Conservation (phyloP, 2,329 filamentous ascomycete species). For the Colletotrichum agaves region DNA sequence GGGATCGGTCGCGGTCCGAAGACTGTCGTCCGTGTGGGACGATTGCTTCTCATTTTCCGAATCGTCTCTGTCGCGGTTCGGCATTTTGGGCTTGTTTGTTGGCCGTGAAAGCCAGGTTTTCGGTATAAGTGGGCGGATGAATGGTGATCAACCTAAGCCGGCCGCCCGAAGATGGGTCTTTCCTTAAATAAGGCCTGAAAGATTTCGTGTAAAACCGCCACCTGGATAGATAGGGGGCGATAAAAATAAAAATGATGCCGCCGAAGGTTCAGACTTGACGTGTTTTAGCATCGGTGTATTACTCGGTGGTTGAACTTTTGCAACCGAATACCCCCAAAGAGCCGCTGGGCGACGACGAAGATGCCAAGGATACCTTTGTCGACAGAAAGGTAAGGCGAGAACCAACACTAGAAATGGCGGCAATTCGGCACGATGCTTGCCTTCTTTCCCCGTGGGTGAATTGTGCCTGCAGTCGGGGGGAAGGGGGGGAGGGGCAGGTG, state of each 20-base stretch:
- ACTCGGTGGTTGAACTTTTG: slow-evolving; percentile 3
- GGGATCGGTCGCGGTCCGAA: slow-evolving; percentile 34
- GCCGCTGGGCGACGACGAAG: too few species aligned
- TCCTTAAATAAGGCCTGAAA: too few species aligned
- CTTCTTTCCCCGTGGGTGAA: slow-evolving; percentile 17
- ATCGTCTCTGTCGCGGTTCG: slow-evolving; percentile 26
- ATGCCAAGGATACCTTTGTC: background rate
- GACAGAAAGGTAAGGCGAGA: background rate
- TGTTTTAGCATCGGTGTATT: slow-evolving; percentile 16
- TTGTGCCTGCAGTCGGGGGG: background rate
- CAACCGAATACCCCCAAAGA: too few species aligned
- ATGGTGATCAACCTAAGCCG: too few species aligned
- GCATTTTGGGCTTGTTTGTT: slow-evolving; percentile 10
- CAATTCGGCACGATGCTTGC: background rate
- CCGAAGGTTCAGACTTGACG: background rate
- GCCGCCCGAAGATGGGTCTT: too few species aligned
- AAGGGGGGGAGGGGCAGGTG: background rate
- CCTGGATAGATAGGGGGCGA: background rate
- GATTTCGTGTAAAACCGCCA: background rate
- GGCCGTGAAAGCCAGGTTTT: background rate
- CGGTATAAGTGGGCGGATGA: slow-evolving; percentile 6
- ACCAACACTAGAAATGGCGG: background rate
- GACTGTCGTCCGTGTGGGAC: slow-evolving; percentile 32
- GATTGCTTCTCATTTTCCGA: slow-evolving; percentile 40
- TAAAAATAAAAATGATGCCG: background rate